Conservation (phyloP, 768 basidiomycete species). For the Russula emetica region DNA sequence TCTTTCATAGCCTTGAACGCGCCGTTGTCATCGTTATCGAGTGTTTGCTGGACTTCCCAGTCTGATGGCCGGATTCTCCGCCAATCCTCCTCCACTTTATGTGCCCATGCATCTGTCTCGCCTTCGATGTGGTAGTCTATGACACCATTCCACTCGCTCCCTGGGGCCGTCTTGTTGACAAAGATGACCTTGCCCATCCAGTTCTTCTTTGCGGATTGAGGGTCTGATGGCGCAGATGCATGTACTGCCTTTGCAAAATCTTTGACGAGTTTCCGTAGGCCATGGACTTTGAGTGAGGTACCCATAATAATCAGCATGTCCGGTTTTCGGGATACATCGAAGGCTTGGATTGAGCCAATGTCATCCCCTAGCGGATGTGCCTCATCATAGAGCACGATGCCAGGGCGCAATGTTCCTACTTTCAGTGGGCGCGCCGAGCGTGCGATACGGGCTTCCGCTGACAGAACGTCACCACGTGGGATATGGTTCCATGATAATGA, state of each 20-base stretch:
- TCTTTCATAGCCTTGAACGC: constrained; percentile 55
- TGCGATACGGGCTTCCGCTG: constrained; percentile 74
- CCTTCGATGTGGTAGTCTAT: constrained; percentile 87
- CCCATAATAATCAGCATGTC: constrained; percentile 97
- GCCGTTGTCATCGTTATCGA: constrained; percentile 45
- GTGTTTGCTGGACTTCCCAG: constrained; percentile 84
- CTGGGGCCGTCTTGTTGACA: constrained; percentile 85
- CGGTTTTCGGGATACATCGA: constrained; percentile 74
- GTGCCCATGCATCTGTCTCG: constrained; percentile 81
- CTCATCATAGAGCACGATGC: constrained; percentile 94
- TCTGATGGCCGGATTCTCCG: constrained; percentile 78
- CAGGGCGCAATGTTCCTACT: constrained; percentile 84
- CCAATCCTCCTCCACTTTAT: constrained; percentile 82
- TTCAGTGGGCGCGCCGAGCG: constrained; percentile 75
- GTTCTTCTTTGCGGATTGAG: constrained; percentile 38
- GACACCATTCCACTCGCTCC: constrained; percentile 81
- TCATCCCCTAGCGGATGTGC: constrained; percentile 89
- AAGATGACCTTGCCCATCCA: constrained; percentile 74
- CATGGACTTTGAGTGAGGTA: constrained; percentile 94
- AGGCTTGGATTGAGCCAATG: constrained; percentile 75
- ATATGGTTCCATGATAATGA: constrained; percentile 7
- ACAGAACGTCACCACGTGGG: constrained; percentile 20
- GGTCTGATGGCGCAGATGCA: constrained; percentile 40
- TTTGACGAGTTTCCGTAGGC: constrained; percentile 88
- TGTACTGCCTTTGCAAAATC: constrained; percentile 89